Evolutionary conservation across 495 filamentous ascomycete species (phyloP), one percentile per base, ranked within the genome.

Genomic region (Neurospora cerealis): DNA sequence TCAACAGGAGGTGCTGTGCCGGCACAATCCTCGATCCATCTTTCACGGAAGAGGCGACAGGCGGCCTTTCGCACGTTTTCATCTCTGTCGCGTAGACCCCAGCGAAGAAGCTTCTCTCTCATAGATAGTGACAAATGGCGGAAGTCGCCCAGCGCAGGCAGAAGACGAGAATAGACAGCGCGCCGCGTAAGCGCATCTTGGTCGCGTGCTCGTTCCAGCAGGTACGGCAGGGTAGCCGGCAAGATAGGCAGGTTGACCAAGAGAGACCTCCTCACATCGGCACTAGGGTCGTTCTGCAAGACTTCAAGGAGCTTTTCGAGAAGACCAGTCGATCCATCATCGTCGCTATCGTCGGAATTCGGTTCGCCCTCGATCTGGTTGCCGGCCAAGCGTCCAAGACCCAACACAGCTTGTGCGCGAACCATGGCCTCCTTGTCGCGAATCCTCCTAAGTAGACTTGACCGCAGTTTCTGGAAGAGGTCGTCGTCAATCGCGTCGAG

Each of bases 11-110:
- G 84, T 15, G 86, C 82, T 44, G 88, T 89, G 4, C 91, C 90
- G 5, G 92, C 94, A 78, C 93, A 96, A 79, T 98, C 93, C 78
- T 98, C 94, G 72, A 99, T 92, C 96, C 96, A 99, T 6, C 93
- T 89, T 80, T 97, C 95, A 73, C 91, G 91, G 83, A 98, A 99
- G 60, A 98, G 85, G 66, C 93, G 91, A 13, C 90, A 91, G 3
- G 96, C 93, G 2, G 96, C 95, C 81, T 97, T 95, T 38, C 94
- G 90, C 39, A 98, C 96, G 77, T 92, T 94, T 76, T 98, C 94
- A 76, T 99, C 96, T 77, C 96, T 89, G 80, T 99, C 96, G 39
- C 95, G 91, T 46, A 99, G 82, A 39, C 96, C 96, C 95, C 95
- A 99, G 13, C 96, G 89, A 54, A 99, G 89, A 28, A 99, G 86